These are phyloP conservation scores for Penicillium tannophilum DNA, from an alignment of 495 filamentous ascomycete genomes.

Conservation along the genomic window DNA sequence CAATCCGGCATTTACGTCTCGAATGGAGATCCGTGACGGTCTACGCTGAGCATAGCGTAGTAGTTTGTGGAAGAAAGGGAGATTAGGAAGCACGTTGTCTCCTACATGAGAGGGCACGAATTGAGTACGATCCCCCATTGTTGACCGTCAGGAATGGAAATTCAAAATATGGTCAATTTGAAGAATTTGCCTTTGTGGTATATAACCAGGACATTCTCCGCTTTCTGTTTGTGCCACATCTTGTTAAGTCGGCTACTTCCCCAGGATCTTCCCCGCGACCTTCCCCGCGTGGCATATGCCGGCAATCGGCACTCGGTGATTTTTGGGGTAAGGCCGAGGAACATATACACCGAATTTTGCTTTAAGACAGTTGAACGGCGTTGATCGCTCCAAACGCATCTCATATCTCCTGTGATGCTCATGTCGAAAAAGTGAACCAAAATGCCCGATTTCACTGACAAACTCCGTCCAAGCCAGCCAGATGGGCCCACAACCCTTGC, in stretches of 20 bases:
- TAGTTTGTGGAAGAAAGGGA: constrained; percentile 33
- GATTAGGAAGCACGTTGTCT: constrained; percentile 23
- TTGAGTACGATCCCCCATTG: constrained; percentile 28
- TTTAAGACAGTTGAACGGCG: not conserved
- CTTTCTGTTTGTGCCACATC: not conserved
- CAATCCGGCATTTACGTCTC: constrained; percentile 30
- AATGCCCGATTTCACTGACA: constrained; percentile 52
- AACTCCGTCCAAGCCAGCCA: constrained; percentile 41
- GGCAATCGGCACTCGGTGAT: constrained; percentile 32
- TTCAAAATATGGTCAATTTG: not conserved
- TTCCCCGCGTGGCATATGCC: constrained; percentile 18
- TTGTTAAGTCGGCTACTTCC: constrained; percentile 25
- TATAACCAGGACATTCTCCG: constrained; percentile 4
- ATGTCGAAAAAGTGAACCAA: constrained; percentile 2
- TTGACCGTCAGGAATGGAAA: not conserved
- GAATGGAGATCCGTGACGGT: constrained; percentile 24
- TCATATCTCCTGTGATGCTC: not conserved
- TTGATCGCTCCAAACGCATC: too few species aligned
- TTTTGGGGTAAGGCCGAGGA: not conserved
- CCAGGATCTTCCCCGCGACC: constrained; percentile 14
- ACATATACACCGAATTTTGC: not conserved
- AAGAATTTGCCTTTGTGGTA: not conserved
- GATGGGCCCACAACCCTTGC: constrained; percentile 40
- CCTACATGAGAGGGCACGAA: constrained; percentile 32
- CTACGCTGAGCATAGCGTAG: constrained; percentile 29